phyloP scores from a whole-genome alignment of 192 early-diverging fungal genomes.

The Coemansia sp. region DNA sequence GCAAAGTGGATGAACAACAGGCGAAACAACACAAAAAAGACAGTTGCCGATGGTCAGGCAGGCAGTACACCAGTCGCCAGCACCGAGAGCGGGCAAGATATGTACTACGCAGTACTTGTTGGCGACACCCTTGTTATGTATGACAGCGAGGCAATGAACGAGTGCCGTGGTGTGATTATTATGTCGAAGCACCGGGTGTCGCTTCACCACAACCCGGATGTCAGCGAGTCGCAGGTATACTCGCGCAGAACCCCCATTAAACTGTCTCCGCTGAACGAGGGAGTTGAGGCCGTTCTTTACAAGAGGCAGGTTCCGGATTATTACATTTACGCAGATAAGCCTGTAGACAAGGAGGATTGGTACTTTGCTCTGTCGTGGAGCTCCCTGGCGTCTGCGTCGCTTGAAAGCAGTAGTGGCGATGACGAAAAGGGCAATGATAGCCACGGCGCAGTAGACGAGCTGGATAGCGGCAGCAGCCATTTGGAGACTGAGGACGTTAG shows the following conservation, averaged over 20 bases:
- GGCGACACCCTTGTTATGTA: slow-evolving; percentile 83
- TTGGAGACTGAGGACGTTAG: neutral
- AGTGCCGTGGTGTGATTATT: slow-evolving; percentile 78
- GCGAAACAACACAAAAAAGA: slow-evolving; percentile 31
- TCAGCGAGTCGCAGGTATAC: slow-evolving; percentile 67
- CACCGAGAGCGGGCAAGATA: slow-evolving; percentile 38
- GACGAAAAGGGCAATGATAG: slow-evolving; percentile 8
- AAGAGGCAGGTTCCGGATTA: slow-evolving; percentile 46
- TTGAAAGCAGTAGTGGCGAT: slow-evolving; percentile 22
- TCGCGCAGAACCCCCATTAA: slow-evolving; percentile 59
- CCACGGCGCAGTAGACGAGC: neutral
- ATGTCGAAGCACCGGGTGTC: slow-evolving; percentile 67
- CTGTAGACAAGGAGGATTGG: slow-evolving; percentile 86
- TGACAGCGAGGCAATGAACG: slow-evolving; percentile 70
- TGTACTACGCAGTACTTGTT: slow-evolving; percentile 73
- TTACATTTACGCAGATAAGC: slow-evolving; percentile 62
- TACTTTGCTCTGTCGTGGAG: slow-evolving; percentile 79
- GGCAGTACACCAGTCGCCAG: slow-evolving; percentile 9
- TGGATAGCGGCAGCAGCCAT: neutral
- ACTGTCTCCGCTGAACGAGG: slow-evolving; percentile 33
- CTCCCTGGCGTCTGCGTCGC: slow-evolving; percentile 42
- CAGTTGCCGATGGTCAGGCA: neutral
- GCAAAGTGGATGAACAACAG: slow-evolving; percentile 43
- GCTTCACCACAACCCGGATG: slow-evolving; percentile 50
- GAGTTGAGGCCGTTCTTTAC: slow-evolving; percentile 16